Base-by-base conservation (phyloP, 1,284 basidiomycete species). In the Pulchroboletus neoregius region DNA sequence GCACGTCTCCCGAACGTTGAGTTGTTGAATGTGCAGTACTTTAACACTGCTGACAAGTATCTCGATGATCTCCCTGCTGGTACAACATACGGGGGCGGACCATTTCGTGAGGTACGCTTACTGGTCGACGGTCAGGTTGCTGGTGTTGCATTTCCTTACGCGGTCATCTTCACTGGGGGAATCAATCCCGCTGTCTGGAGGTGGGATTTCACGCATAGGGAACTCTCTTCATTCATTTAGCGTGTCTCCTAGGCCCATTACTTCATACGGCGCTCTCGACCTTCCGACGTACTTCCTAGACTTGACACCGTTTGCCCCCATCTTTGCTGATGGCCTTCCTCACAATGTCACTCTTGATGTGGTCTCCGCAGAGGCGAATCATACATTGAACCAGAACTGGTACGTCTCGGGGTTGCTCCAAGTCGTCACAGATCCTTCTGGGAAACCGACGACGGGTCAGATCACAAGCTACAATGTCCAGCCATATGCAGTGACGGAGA, bases 141-240 rank as follows among this genome's bases (percentile, higher is more conserved):
- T 7, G 89, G 89, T 2, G 76, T 80, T 15, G 85, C 76, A 3
- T 84, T 87, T 63, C 89, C 90, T 8, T 91, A 86, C 54, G 78
- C 84, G 3, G 80, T 85, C 26, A 80, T 91, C 32, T 91, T 89
- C 57, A 91, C 87, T 0, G 88, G 88, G n/a, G 87, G 85, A 0
- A 80, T 89, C 52, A 72, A 80, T 13, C 87, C 87, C 1, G 71
- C 79, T 2, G 74, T 82, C 34, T 91, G 88, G 88, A 76, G 79
- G 80, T 83, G 50, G 12, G 69, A 34, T 0, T 24, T 28, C 22
- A 20, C 16, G 2, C 5, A 18, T 30, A 31, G 18, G 6, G 35
- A 26, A 11, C 9, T 13, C 26, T 15, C 5, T 22, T 28, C 7
- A n/a, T 30, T 27, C 12, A 20, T 35, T 53, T 22, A 45, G 46